Evolutionary conservation across 768 basidiomycete species (phyloP), one percentile per base, ranked within the genome.

Genomic region (Nidularia pulvinata): DNA sequence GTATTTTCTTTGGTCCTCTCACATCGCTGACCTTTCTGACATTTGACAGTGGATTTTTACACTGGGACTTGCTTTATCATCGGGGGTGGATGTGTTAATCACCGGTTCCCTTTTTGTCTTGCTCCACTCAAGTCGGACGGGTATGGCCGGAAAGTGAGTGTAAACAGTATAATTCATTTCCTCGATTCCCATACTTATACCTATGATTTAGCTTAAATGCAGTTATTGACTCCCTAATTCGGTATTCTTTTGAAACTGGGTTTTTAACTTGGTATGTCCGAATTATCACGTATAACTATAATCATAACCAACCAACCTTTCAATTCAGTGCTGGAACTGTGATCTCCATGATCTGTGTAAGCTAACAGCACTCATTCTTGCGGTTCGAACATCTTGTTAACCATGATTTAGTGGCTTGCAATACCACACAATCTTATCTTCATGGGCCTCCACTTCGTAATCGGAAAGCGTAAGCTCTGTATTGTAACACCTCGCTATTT

Each of bases 161-260:
- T 48, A 55, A 55, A 36, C 16, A 49, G 7, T 14, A 10, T 30
- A 11, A 35, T 55, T 30, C 1, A 32, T 19, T 1, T 30, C 13
- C 33, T 46, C 44, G 7, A 30, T 57, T 9, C 11, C 57, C 22
- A 49, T 51, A 2, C 10, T 33, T 4, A 33, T 46, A 16, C 32
- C 9, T 35, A 10, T 33, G 11, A 42, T 13, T 13, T 53, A 82
- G 80, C 50, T 56, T 83, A 59, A 78, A 81, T 54, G 72, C 73
- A 6, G 56, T 83, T 25, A 69, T 84, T 22, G 73, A 81, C 52
- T 60, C 67, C 0, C 67, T 82, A 46, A 77, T 82, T 39, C 56
- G 80, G 1, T 83, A 83, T 55, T 76, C 80, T 0, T 75, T 83
- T 44, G 82, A 84, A 59, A 81, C 74, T 35, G 82, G 81, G 52